A percentile compares a stretch with the other conserved stretches of the same genome.
Conservation (phyloP, 2,329 filamentous ascomycete genomes). For the Pseudocercospora eumusae region DNA sequence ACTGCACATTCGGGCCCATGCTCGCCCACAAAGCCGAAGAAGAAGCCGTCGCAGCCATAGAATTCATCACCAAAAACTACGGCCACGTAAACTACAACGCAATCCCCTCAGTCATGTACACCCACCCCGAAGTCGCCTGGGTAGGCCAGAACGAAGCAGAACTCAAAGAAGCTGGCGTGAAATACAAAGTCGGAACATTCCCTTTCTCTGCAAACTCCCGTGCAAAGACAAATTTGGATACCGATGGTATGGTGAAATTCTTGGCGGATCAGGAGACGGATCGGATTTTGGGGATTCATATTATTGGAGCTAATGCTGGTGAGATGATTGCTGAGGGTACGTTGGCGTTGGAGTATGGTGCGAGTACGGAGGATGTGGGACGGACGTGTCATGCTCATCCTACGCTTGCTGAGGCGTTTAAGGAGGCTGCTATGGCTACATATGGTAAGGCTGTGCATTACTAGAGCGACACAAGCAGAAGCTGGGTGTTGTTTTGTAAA, state of each 20-base stretch:
- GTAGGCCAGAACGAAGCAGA: constrained; percentile 97
- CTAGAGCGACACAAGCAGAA: constrained; percentile 50
- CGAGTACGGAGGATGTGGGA: constrained; percentile 89
- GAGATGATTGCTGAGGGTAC: constrained; percentile 99
- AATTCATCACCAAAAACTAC: constrained; percentile 97
- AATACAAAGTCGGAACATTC: constrained; percentile 92
- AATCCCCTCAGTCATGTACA: constrained; percentile 99
- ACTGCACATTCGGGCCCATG: constrained; percentile 93
- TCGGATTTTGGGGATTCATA: constrained; percentile 91
- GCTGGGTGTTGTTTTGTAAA: neutral
- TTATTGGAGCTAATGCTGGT: constrained; percentile 91
- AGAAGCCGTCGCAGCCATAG: constrained; percentile 89
- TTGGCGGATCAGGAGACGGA: constrained; percentile 95
- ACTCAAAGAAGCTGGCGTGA: constrained; percentile 82
- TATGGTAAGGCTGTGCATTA: constrained; percentile 95
- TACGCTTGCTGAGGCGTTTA: constrained; percentile 95
- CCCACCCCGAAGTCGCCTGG: constrained; percentile 97
- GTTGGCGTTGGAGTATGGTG: constrained; percentile 92
- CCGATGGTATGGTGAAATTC: constrained; percentile 96
- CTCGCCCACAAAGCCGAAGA: constrained; percentile 99
- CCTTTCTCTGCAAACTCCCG: constrained; percentile 98
- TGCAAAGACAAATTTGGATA: constrained; percentile 97
- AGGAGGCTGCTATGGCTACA: constrained; percentile 98
- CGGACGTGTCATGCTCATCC: constrained; percentile 96
- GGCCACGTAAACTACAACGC: constrained; percentile 98